These are phyloP conservation scores for Chalaropsis ovoidea DNA, from an alignment of 2,329 filamentous ascomycete genomes.

Conservation along the genomic window DNA sequence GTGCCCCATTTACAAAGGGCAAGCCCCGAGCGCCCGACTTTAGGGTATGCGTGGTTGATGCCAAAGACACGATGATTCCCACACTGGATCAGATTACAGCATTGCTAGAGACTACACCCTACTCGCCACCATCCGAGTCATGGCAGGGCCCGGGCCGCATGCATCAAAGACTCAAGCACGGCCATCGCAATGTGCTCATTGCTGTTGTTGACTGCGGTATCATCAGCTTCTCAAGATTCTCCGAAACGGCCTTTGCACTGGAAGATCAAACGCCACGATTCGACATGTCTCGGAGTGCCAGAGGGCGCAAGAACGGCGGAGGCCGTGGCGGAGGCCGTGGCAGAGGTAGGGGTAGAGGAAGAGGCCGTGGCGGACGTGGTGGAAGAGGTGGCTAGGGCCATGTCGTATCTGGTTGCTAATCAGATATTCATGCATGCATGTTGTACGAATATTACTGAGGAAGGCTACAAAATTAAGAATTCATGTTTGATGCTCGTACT, in stretches of 20 bases:
- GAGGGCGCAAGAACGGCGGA: slow-evolving; percentile 34
- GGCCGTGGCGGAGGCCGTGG: slow-evolving; percentile 35
- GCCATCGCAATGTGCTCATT: slow-evolving; percentile 70
- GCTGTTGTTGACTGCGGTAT: slow-evolving; percentile 85
- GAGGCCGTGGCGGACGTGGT: slow-evolving; percentile 4
- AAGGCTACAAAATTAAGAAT: too few relatives aligned
- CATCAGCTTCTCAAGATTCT: slow-evolving; percentile 74
- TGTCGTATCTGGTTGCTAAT: not conserved
- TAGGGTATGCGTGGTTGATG: slow-evolving; percentile 70
- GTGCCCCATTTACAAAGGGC: slow-evolving; percentile 63
- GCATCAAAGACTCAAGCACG: slow-evolving; percentile 74
- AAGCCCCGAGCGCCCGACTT: slow-evolving; percentile 71
- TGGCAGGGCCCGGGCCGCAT: slow-evolving; percentile 40
- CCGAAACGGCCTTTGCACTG: slow-evolving; percentile 67
- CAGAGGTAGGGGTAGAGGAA: slow-evolving; percentile 35
- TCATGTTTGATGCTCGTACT: too few relatives aligned
- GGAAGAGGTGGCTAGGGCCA: slow-evolving; percentile 12
- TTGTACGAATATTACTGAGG: not conserved
- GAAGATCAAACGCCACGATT: slow-evolving; percentile 60
- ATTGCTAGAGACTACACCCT: slow-evolving; percentile 62
- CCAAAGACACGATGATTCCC: slow-evolving; percentile 60
- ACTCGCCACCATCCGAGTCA: slow-evolving; percentile 31
- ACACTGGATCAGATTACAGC: slow-evolving; percentile 59
- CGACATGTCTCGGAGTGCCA: slow-evolving; percentile 31
- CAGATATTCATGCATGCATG: not conserved